Base-by-base conservation (phyloP, 2,329 filamentous ascomycete genomes). In the Aspergillus intermedius region DNA sequence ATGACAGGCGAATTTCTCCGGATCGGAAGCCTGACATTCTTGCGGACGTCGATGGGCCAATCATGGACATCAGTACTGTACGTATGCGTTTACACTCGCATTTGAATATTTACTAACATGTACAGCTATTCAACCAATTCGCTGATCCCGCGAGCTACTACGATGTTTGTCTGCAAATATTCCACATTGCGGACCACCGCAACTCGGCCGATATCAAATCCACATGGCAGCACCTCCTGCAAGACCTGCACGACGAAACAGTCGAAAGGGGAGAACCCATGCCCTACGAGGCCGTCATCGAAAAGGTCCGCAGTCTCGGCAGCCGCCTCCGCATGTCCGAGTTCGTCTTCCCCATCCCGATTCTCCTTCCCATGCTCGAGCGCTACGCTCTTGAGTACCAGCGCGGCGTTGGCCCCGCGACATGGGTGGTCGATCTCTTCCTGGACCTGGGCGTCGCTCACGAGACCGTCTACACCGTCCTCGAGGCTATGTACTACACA, bases 141-240 rank as follows among this genome's bases (percentile, higher is more conserved):
- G 89, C 91, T 48, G 91, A 96, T 63, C 85, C 88, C 61, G 93
- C 89, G 2, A 86, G 83, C 44, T 98, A 98, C 76, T 91, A 90
- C 71, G 93, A 97, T 65, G 80, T 98, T 45, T 95, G 88, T 64
- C 80, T 98, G 7, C 78, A 91, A 51, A 95, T 98, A 61, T 97
- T 91, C 74, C 86, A 94, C 67, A 82, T 86, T 1, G 91, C 91
- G 42, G 90, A 97, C 68, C 88, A 95, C 74, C 86, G 91, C 59
- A 94, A 91, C 61, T 78, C 88, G 1, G 83, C 87, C 39, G 87
- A 93, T 54, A 93, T 98, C 60, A 79, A 80, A 47, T 78, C 84
- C 37, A 94, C 89, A 3, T 98, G 93, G 93, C 78, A 83, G 61
- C 84, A 85, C 58, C 77, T 96, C 17, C 82, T 98, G 53, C 79